phyloP scores from a whole-genome alignment of 495 filamentous ascomycete species.

The Xylaria longipes region DNA sequence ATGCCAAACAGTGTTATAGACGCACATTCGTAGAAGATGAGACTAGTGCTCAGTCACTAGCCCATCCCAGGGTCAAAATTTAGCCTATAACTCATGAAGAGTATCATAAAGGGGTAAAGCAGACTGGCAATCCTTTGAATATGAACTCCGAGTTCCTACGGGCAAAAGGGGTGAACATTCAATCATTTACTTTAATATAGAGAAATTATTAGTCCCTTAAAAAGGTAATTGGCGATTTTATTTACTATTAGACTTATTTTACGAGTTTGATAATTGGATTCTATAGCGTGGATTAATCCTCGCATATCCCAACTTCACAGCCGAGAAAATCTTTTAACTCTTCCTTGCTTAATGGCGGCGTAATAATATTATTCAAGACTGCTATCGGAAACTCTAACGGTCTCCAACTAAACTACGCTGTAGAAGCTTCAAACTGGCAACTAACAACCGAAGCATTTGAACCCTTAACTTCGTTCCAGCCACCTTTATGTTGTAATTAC shows the following conservation, averaged over 20 bases:
- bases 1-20: not conserved
- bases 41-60: not conserved
- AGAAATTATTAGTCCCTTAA: not conserved
- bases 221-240: no score
- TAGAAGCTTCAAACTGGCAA: not conserved
- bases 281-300: not conserved
- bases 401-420: no score
- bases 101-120: not conserved
- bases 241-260: not conserved
- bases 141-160: not conserved
- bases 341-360: no score
- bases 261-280: not conserved
- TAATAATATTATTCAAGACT: no score
- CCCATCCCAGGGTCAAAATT: not conserved
- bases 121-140: not conserved
- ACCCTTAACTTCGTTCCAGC: not conserved
- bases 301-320: not conserved
- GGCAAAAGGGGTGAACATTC: not conserved
- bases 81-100: not conserved
- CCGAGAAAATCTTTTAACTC: no score
- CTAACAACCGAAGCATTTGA: not conserved
- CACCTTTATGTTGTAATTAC: not conserved
- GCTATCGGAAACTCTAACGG: no score
- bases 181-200: conserved; percentile 1
- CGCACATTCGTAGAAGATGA: not conserved